Base-by-base conservation (phyloP, 768 basidiomycete species). In the Kwoniella dendrophila region DNA sequence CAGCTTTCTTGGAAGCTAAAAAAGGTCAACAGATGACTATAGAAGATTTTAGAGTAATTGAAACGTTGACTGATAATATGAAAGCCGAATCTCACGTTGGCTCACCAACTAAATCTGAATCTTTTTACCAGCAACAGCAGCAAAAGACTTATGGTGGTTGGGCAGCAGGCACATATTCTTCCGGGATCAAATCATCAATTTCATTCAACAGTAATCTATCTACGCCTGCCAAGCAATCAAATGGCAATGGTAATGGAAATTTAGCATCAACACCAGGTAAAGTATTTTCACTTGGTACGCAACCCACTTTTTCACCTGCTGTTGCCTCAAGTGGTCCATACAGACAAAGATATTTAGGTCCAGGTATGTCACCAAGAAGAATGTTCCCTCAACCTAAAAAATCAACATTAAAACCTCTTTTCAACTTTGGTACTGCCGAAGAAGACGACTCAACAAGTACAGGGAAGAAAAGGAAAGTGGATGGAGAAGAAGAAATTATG, bases 1-100 rank as follows among this genome's bases (percentile, higher is more conserved):
- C 65, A 3, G 69, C 72, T 6, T 73, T 71, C 56, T 40, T 73
- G 3, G 67, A 68, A 29, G 72, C 67, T 26, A 73, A 73, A 40
- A 60, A 61, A 32, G 69, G 69, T 2, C 64, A 70, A 49, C 52
- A 44, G 16, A 66, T 72, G 43, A 53, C 59, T 16, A 20, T 56
- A 1, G 64, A 74, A n/a, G 73, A 74, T n/a, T 53, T 72, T 30
- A 34, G 43, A 32, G 63, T 70, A 11, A 66, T 74, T 20, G 64
- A 72, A 26, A 62, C 66, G 2, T 45, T 74, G 20, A 71, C 67
- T 2, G 56, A 68, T 16, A 69, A 63, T 38, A 66, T 70, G 40
- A 66, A 67, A 47, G 49, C 62, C 10, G 73, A 72, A 49, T 62
- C 69, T 20, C 61, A 63, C 10, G 53, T 30, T 14, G 54, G 63